Base-by-base conservation (phyloP, 2,329 filamentous ascomycete species). In the Phialophora macrospora region DNA sequence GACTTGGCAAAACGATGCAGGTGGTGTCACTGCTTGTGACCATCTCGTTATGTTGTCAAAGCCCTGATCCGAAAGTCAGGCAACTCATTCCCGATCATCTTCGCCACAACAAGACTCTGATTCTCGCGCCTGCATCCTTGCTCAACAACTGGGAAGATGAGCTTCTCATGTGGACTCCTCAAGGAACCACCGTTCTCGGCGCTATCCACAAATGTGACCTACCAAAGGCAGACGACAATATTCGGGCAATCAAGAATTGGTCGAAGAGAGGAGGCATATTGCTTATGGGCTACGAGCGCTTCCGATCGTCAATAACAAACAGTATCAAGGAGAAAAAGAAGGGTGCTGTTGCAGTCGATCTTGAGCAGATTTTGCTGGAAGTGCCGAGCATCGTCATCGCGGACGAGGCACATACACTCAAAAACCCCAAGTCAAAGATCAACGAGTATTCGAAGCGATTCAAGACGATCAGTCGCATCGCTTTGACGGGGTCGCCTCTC, bases 1-100 rank as follows among this genome's bases (percentile, higher is more conserved):
- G 93, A 1, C 79, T 97, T 2, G 93, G 93, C 17, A 97, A 97
- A 79, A 96, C 93, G 0, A 92, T 96, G 88, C 93, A 97, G 79
- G 86, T 92, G 5, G 92, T 97, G 65, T 90, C 92, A 0, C 80
- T 97, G n/a, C 83, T 97, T 5, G 84, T 90, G 17, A 88, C 91
- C 0, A 85, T 97, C 67, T 82, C 87, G 4, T 84, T 91, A 70
- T 86, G 91, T 2, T 83, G 87, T 3, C 74, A 75, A 22, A 93
- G 90, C 0, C 32, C 75, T 0, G 84, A 93, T 61, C 76, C 79
- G 0, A 75, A 80, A 0, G 78, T 94, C 5, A 77, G 77, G 2
- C 79, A 80, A 0, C 92, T 96, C 75, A 85, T 97, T 34, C 92
- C 93, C 0, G 68, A 81, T 12, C 80, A 84, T 44, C 79, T 97